Evolutionary conservation across 2,329 filamentous ascomycete species (phyloP).

Genomic region (Pyrenochaeta sp.): DNA sequence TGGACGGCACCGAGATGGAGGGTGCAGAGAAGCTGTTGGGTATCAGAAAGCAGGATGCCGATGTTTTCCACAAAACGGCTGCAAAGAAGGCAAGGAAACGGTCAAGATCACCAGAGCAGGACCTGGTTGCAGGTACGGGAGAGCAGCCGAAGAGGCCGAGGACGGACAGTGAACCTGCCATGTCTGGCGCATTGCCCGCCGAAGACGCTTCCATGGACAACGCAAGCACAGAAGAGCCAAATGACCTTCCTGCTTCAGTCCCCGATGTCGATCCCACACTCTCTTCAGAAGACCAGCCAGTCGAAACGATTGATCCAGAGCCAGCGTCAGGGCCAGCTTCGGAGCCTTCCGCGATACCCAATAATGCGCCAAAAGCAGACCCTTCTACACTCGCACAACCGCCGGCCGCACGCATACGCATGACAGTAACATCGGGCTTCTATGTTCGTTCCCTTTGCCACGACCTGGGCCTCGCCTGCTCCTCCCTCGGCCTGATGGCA

Average conservation of each 20-base stretch:
- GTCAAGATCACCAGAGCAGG: constrained; percentile 21
- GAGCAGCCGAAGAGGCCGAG: constrained; percentile 32
- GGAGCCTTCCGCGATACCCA: too few species aligned
- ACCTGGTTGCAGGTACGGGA: constrained; percentile 19
- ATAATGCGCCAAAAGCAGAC: not conserved
- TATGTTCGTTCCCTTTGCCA: constrained; percentile 95
- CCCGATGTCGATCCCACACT: constrained; percentile 2
- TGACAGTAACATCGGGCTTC: constrained; percentile 95
- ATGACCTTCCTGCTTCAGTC: too few species aligned
- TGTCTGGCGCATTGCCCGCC: constrained; percentile 42
- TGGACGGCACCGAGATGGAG: constrained; percentile 74
- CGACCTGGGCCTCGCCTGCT: constrained; percentile 83
- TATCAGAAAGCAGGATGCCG: constrained; percentile 42
- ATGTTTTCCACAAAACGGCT: constrained; percentile 15
- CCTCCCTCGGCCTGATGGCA: constrained; percentile 85
- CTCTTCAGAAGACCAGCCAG: constrained; percentile 3
- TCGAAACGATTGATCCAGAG: not conserved
- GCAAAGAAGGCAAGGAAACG: constrained; percentile 40
- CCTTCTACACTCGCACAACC: constrained; percentile 24
- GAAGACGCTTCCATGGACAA: constrained; percentile 10
- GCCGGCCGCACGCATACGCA: constrained; percentile 81
- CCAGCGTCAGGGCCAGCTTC: too few species aligned
- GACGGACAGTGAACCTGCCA: constrained; percentile 38
- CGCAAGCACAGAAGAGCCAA: constrained; percentile 7
- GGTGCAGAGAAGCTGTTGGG: constrained; percentile 73